phyloP scores from a whole-genome alignment of 768 basidiomycete species.

The Floccularia luteovirens region DNA sequence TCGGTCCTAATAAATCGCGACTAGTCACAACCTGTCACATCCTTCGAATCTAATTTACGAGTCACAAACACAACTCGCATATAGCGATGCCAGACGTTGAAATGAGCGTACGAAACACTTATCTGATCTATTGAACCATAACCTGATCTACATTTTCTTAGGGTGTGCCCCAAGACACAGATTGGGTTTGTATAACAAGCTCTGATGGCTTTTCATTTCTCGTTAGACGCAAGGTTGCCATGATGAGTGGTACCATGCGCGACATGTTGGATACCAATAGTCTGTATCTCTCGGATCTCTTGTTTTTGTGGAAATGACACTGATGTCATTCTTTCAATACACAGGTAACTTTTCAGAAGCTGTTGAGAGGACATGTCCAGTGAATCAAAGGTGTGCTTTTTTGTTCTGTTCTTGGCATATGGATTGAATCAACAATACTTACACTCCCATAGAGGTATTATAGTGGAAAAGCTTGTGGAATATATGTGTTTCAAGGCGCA shows the following conservation, averaged over 20 bases:
- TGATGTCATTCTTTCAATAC: neutral
- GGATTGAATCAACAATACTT: too few relatives aligned
- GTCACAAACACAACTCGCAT: too few relatives aligned
- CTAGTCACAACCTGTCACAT: too few relatives aligned
- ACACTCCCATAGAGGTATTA: slow-evolving; percentile 38
- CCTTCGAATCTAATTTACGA: too few relatives aligned
- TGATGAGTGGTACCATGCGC: slow-evolving; percentile 73
- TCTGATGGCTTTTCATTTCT: slow-evolving; percentile 79
- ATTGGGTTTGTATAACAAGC: slow-evolving; percentile 75
- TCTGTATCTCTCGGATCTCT: slow-evolving; percentile 21
- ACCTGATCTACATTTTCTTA: neutral
- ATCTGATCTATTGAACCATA: neutral
- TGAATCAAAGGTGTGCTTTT: slow-evolving; percentile 58
- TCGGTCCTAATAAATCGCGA: too few relatives aligned
- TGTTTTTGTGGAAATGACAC: neutral
- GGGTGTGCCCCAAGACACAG: slow-evolving; percentile 22
- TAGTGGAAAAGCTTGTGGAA: slow-evolving; percentile 85
- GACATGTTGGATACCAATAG: slow-evolving; percentile 73
- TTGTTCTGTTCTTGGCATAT: too few relatives aligned
- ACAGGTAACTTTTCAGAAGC: slow-evolving; percentile 74
- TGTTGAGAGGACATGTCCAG: slow-evolving; percentile 55
- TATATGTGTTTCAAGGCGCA: slow-evolving; percentile 83
- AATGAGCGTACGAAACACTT: neutral
- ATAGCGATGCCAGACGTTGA: neutral
- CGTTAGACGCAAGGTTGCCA: slow-evolving; percentile 66